A percentile compares a stretch with the other conserved stretches of the same genome.
These are phyloP conservation scores for Echeveria elegans DNA, from an alignment of 164 flowering plant species.

Conservation along the genomic window DNA sequence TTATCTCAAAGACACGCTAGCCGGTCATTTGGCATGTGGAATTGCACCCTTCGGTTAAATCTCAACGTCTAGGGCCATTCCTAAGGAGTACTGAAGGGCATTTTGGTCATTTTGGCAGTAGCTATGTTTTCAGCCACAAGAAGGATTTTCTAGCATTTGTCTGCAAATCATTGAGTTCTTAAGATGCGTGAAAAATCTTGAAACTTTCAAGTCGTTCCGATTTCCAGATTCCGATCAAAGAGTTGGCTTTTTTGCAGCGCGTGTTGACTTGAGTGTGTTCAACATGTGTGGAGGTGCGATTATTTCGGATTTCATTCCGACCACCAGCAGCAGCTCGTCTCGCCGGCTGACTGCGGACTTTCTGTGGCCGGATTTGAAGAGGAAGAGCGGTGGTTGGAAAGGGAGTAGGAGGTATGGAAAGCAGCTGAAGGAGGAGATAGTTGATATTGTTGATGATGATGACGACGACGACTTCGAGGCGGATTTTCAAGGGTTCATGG, in stretches of 20 bases:
- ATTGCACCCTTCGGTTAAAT: no score
- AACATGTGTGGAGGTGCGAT: constrained; percentile 97
- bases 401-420: constrained; percentile 9
- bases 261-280: neutral
- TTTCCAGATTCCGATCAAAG: neutral
- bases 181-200: neutral
- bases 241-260: neutral
- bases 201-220: neutral
- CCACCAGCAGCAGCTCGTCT: constrained; percentile 20
- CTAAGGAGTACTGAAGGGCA: neutral
- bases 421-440: constrained; percentile 18
- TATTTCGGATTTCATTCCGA: constrained; percentile 65
- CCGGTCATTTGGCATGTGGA: no score
- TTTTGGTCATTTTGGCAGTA: neutral
- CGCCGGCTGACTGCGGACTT: constrained; percentile 38
- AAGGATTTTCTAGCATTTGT: neutral
- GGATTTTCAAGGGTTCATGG: constrained; percentile 71
- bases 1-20: no score
- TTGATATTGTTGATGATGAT: constrained; percentile 12
- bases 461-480: constrained; percentile 74
- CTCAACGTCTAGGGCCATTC: no score
- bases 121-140: neutral
- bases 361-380: constrained; percentile 43
- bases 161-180: constrained; percentile 1
- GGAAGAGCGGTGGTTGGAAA: constrained; percentile 17